Percentiles rank a stretch among this genome's conserved stretches.
phyloP scores from a whole-genome alignment of 257 asterid species.

The Cinchona pubescens region DNA sequence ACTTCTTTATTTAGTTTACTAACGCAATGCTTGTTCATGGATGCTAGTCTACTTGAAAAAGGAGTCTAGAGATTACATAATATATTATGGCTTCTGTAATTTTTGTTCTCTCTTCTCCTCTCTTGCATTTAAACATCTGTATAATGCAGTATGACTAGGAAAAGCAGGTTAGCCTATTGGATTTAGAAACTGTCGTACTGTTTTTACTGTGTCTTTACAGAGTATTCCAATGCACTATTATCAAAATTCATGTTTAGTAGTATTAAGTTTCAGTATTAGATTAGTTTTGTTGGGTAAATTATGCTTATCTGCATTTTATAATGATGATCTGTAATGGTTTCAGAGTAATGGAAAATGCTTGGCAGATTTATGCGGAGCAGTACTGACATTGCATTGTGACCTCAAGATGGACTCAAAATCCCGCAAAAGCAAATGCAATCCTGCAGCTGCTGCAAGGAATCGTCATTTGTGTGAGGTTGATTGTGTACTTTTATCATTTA shows the following conservation, averaged over 20 bases:
- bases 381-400: constrained; percentile 91
- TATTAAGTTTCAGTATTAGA: neutral
- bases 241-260: neutral
- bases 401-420: constrained; percentile 44
- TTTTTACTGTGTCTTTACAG: neutral
- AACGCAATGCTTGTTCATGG: neutral
- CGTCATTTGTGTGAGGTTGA: constrained; percentile 86
- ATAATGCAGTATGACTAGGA: neutral
- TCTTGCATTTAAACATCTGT: neutral
- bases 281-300: neutral
- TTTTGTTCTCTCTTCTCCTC: neutral
- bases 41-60: neutral
- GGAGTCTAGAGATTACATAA: neutral
- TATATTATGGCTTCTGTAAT: neutral
- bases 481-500: constrained; percentile 6
- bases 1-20: neutral
- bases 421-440: constrained; percentile 79
- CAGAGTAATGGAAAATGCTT: constrained; percentile 84
- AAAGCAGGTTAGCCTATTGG: neutral
- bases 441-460: constrained; percentile 82
- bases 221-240: neutral
- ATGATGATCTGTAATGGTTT: constrained; percentile 20
- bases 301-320: neutral
- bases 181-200: neutral
- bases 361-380: constrained; percentile 95